Evolutionary conservation across 306 rosid genomes (phyloP), one percentile per base, ranked within the genome.

Genomic region (Glycine latifolia): DNA sequence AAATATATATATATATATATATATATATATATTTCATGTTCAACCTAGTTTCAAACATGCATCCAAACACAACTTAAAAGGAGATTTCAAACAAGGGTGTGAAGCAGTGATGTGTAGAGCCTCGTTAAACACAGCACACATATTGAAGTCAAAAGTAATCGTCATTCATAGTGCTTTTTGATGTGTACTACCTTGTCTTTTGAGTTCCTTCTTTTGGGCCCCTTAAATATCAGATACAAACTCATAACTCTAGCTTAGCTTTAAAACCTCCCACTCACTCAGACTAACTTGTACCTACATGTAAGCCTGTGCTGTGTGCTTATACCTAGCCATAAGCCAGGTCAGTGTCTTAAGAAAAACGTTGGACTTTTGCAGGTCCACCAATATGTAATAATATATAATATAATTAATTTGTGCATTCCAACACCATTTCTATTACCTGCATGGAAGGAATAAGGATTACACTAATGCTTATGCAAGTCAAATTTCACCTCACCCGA

Each of bases 311-410:
- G 20, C 14, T 68, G n/a, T 39, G 10, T 52, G 20, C 14, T 68
- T 68, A 16, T 44, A 26, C 31, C 31, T 37, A 37, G 3, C 3
- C 46, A 0, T 26, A 35, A 26, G 20, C 70, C 37, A 46, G 8
- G 8, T 48, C 60, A 14, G 12, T 12, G 7, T 46, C 47, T 8
- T 8, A 4, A 47, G 46, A 39, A 5, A 39, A 52, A 75, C 16
- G 12, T 20, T 43, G 31, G 31, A 77, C 50, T 77, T 35, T 65
- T 77, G 53, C 13, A 66, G 66, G 81, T 66, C 81, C 81, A 50
- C 74, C 62, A 3, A 15, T 55, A 10, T 55, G 39, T 73, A 26
- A 12, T 37, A 2, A 6, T 43, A 43, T 3, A 43, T 43, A 5
- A 43, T 43, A 5, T 10, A 55, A 2, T 12, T 8, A 67, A 67